A percentile compares a stretch with the other conserved stretches of the same genome.
These are phyloP conservation scores for Yarrowia sp. DNA, from an alignment of 805 yeast species.

Conservation along the genomic window DNA sequence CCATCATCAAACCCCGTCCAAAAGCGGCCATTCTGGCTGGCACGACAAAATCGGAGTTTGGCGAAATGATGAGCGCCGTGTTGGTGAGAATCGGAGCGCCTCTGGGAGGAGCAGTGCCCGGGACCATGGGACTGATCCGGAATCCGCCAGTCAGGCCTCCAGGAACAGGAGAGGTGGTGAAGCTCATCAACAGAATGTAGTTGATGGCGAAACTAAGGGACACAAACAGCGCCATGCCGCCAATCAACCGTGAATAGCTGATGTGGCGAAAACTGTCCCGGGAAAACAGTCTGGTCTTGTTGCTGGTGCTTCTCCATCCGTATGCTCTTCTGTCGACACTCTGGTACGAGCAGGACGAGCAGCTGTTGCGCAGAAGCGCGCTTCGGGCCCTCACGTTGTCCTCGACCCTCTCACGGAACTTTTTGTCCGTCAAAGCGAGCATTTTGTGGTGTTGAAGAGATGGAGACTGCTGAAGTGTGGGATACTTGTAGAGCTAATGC, in stretches of 20 bases:
- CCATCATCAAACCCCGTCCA: conserved; percentile 47
- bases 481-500: no score
- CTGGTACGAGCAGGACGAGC: conserved; percentile 30
- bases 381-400: conserved; percentile 27
- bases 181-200: conserved; percentile 1
- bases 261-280: not conserved
- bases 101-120: conserved; percentile 27
- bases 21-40: conserved; percentile 53
- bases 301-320: conserved; percentile 21
- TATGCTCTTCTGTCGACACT: conserved; percentile 18
- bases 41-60: conserved; percentile 47
- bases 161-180: conserved; percentile 20
- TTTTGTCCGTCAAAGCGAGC: conserved; percentile 18
- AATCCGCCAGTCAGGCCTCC: conserved; percentile 17
- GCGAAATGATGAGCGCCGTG: conserved; percentile 46
- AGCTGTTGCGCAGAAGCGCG: not conserved
- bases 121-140: conserved; percentile 15
- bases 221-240: conserved; percentile 34
- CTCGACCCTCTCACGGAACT: conserved; percentile 26
- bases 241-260: conserved; percentile 2
- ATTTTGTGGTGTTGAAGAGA: not conserved
- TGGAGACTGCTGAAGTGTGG: no score
- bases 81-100: conserved; percentile 40
- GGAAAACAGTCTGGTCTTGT: conserved; percentile 4
- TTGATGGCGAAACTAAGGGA: conserved; percentile 33